Base-by-base conservation (phyloP, 1,139 yeast species). In the Pichia kudriavzevii region DNA sequence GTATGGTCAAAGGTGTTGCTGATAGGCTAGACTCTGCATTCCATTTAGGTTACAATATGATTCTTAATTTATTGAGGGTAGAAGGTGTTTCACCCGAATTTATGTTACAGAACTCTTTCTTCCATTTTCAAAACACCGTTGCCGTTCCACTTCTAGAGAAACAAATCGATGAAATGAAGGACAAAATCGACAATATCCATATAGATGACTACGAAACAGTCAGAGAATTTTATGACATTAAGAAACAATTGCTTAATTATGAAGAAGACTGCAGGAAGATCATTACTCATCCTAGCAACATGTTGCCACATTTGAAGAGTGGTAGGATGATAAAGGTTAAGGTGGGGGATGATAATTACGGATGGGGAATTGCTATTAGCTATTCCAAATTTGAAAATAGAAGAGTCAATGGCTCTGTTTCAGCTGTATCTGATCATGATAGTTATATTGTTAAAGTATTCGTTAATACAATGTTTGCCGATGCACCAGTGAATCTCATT, bases 1-100 rank as follows among this genome's bases (percentile, higher is more conserved):
- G 97, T 4, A 93, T 93, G 98, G 97, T 93, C 14, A 88, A 88
- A 56, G 99, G 99, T 52, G 74, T 77, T 1, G 94, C 97, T 5
- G 88, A 96, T 1, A 87, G 85, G 52, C 69, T 91, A 38, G 79
- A 79, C 46, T 83, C 95, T 7, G 97, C 91, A 52, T 91, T 91
- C 64, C 72, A 97, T 55, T 65, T 93, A 44, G 95, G 96, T 13
- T 93, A 93, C 61, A 93, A 91, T 58, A 93, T 93, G 99, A 84
- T 91, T 53, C 70, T 91, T 58, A 93, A 93, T 55, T 68, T 93
- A 58, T 75, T 91, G 80, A 75, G 98, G 55, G 98, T 93, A 12
- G 98, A 91, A 61, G 97, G 98, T 41, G 85, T 93, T 38, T 87
- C 97, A 0, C 98, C 98, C 0, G 98, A 93, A 58, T 93, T 81